These are phyloP conservation scores for Baudoinia panamericana DNA, from an alignment of 495 filamentous ascomycete species.

Conservation along the genomic window DNA sequence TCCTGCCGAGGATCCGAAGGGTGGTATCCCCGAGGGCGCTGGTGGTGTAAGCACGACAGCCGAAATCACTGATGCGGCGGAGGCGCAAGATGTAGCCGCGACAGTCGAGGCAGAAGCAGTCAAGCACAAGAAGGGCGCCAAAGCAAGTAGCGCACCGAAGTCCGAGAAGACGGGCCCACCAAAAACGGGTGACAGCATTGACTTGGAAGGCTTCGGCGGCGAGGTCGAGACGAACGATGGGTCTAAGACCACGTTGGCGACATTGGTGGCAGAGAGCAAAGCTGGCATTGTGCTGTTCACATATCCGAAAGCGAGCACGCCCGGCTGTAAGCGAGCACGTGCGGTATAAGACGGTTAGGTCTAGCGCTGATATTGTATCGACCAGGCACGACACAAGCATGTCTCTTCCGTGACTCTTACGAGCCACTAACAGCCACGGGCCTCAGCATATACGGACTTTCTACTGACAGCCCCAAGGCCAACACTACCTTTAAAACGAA, in stretches of 20 bases:
- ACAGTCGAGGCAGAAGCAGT: conserved; percentile 15
- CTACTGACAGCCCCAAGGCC: conserved; percentile 68
- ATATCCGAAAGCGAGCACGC: conserved; percentile 89
- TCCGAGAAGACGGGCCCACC: conserved; percentile 13
- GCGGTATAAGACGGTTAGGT: background rate
- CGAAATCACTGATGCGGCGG: conserved; percentile 16
- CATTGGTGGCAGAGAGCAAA: conserved; percentile 69
- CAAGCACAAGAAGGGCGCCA: conserved; percentile 5
- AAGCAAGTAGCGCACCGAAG: conserved; percentile 16
- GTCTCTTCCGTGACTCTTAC: conserved; percentile 79
- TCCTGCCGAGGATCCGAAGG: conserved; percentile 27
- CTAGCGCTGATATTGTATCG: background rate
- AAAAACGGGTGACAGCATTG: conserved; percentile 42
- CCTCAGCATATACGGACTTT: conserved; percentile 77
- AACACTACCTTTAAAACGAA: conserved; percentile 86
- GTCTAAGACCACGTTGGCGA: conserved; percentile 57
- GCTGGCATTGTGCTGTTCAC: conserved; percentile 84
- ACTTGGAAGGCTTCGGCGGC: conserved; percentile 63
- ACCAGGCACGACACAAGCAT: conserved; percentile 87
- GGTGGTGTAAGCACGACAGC: conserved; percentile 23
- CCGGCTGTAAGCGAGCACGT: conserved; percentile 62
- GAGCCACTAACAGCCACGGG: conserved; percentile 64
- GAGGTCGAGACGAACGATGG: conserved; percentile 78
- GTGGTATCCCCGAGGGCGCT: conserved; percentile 24
- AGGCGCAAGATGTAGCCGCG: conserved; percentile 21